These are phyloP conservation scores for Grosmannia serpens DNA, from an alignment of 2,329 filamentous ascomycete species.

Conservation along the genomic window DNA sequence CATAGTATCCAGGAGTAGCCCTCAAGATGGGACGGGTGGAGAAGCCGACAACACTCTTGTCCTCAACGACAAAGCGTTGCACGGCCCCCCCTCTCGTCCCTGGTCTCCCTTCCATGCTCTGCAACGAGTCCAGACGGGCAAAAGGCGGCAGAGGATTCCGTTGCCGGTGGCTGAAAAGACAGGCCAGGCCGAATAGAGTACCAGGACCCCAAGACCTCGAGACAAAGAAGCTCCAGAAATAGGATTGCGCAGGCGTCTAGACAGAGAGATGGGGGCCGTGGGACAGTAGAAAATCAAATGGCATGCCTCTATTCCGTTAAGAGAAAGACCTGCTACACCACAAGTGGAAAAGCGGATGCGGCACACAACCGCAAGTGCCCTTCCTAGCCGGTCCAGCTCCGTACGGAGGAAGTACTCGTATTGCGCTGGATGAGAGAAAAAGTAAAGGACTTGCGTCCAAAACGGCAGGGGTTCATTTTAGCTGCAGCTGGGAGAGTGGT, in stretches of 20 bases:
- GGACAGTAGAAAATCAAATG: not conserved
- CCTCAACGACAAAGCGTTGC: no score
- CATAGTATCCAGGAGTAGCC: not conserved
- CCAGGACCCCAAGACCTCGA: not conserved
- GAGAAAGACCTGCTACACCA: not conserved
- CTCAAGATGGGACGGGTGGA: not conserved
- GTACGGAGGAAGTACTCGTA: no score
- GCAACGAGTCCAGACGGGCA: not conserved
- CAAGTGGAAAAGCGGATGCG: not conserved
- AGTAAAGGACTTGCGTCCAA: not conserved
- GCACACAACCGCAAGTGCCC: not conserved
- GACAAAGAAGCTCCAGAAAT: not conserved
- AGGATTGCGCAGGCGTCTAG: not conserved
- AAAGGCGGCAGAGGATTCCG: not conserved
- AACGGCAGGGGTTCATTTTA: not conserved
- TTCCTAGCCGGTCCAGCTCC: not conserved
- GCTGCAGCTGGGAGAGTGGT: not conserved
- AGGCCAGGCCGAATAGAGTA: not conserved
- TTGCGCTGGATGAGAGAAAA: not conserved
- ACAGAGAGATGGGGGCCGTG: not conserved
- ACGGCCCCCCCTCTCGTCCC: not conserved
- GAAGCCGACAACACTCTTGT: not conserved
- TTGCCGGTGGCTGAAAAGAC: not conserved
- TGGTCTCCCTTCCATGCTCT: not conserved
- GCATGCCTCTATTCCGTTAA: not conserved